Evolutionary conservation across 345 rosid genomes (phyloP), one percentile per base, ranked within the genome.

Genomic region (Eucalyptus leucophloia): DNA sequence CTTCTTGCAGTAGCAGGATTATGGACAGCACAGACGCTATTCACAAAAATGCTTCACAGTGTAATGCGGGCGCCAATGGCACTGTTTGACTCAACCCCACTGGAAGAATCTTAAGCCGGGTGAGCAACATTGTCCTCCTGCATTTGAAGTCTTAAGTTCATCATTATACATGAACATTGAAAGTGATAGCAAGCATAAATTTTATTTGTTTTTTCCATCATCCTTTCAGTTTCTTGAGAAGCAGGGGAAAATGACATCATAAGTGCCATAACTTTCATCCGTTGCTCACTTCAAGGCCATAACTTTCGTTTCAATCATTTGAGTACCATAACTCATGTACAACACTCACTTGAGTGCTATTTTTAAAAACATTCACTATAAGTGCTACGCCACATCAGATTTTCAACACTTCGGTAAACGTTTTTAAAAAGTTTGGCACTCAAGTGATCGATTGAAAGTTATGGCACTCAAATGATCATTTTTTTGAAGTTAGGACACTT

Each of bases 91-190:
- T 97, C 99, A 91, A 97, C 99, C 90, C 99, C 60, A 92, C 97
- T 30, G 99, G 99, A 91, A 95, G 99, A 93, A 97, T 97, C 91
- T 92, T 97, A 92, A 97, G 94, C 91, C 94, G 99, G 92, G 99
- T 97, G 34, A 94, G 97, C 90, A 77, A 23, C 82, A 44, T 87
- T 67, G 44, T 42, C 23, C 49, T 60, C 51, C 49, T 54, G 62
- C 44, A 32, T 40, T 40, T 77, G 17, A 40, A 40, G 47, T 40
- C 47, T 77, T 77, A 77, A 77, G 30, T 77, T 37, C 24, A 5
- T 40, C 85, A 23, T 40, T 23, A 77, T 23, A 77, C 17, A 77
- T 77, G 47, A 77, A 40, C 85, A 77, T 40, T 44, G 8, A 77
- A 9, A 40, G 83, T 40, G 28, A 77, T 77, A 21, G 16, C 47